Percentiles rank a stretch among this genome's conserved stretches.
Evolutionary conservation across 305 asterid genomes (phyloP).

Genomic region (Fraxinus greggii): DNA sequence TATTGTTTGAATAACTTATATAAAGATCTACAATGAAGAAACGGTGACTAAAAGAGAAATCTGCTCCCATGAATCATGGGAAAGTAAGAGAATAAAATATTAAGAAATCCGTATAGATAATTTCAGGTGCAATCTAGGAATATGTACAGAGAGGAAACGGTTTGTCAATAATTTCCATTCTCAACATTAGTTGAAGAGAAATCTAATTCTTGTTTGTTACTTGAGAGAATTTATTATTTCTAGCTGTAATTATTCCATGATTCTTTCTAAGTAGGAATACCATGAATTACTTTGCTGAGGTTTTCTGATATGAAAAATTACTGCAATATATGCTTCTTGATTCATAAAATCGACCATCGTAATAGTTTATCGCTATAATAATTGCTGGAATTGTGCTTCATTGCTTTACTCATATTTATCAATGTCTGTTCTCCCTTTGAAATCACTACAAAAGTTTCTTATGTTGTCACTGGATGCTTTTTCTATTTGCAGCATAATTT

Average conservation of each 20-base stretch:
- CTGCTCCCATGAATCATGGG: neutral
- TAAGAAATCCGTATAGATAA: neutral
- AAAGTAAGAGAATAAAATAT: neutral
- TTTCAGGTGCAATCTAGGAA: neutral
- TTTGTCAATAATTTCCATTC: neutral
- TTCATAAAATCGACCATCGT: neutral
- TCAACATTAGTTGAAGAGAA: neutral
- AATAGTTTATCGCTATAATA: neutral
- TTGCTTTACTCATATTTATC: neutral
- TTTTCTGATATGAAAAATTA: neutral
- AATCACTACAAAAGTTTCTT: neutral
- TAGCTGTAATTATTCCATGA: neutral
- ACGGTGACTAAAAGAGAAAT: neutral
- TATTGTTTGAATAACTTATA: neutral
- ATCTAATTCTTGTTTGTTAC: neutral
- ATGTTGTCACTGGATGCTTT: neutral
- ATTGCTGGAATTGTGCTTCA: neutral
- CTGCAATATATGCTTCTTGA: neutral
- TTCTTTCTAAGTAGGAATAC: neutral
- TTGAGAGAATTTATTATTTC: neutral
- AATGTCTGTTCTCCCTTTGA: neutral
- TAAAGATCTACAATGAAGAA: neutral
- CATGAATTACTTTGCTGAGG: neutral
- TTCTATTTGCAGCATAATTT: conserved; percentile 12
- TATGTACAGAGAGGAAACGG: neutral